These are phyloP conservation scores for Sedum album DNA, from an alignment of 164 flowering plant species.

Conservation along the genomic window DNA sequence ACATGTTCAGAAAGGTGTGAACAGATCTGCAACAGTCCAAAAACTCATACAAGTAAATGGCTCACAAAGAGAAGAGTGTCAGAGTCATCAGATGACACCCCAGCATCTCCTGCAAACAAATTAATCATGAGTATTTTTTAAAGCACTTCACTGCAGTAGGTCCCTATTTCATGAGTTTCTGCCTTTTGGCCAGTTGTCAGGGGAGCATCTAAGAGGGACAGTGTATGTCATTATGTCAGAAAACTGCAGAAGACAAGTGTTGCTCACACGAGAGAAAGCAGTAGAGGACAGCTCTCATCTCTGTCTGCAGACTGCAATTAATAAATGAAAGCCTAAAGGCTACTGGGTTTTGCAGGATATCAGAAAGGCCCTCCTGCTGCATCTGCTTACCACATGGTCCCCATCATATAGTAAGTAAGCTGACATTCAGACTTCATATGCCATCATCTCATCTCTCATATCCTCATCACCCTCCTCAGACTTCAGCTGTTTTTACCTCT, in stretches of 20 bases:
- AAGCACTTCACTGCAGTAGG: too few species aligned
- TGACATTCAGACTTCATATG: neutral
- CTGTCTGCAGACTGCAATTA: neutral
- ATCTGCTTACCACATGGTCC: neutral
- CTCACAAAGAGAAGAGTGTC: neutral
- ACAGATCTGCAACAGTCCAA: too few species aligned
- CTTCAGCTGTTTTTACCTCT: neutral
- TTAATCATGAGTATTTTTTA: too few species aligned
- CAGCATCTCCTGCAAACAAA: too few species aligned
- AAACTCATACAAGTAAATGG: too few species aligned
- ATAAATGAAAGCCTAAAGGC: neutral
- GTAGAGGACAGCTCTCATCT: neutral
- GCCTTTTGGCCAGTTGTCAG: neutral
- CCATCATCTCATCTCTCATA: neutral
- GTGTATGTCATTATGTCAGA: constrained; percentile 3
- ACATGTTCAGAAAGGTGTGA: too few species aligned
- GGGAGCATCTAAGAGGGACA: neutral
- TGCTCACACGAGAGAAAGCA: neutral
- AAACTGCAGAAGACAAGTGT: neutral
- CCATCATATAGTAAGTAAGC: neutral
- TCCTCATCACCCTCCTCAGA: neutral
- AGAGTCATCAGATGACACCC: neutral
- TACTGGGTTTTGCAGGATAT: neutral
- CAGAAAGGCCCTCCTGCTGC: neutral
- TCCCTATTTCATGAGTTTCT: neutral